Percentiles rank a stretch among this genome's conserved stretches.
These are phyloP conservation scores for Aspergillus leporis DNA, from an alignment of 495 filamentous ascomycete species.

Conservation along the genomic window DNA sequence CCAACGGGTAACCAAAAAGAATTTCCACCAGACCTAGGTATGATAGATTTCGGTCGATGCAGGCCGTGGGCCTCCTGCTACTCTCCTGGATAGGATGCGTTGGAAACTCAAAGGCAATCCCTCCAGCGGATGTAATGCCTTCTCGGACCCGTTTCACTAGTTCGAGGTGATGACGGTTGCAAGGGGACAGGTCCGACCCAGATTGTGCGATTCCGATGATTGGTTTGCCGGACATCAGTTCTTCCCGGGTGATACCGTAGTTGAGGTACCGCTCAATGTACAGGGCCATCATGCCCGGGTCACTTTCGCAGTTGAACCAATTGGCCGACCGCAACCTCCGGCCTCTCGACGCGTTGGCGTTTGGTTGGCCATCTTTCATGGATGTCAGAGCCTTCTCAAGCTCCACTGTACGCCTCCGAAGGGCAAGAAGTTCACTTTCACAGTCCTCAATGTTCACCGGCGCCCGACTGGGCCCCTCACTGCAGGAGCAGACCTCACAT, in stretches of 20 bases:
- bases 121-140: constrained; percentile 53
- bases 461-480: constrained; percentile 14
- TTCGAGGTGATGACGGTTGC: constrained; percentile 55
- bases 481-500: constrained; percentile 44
- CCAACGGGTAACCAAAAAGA: constrained; percentile 52
- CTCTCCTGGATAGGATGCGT: constrained; percentile 59
- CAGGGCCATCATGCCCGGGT: constrained; percentile 52
- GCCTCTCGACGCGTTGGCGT: constrained; percentile 13
- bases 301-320: constrained; percentile 48
- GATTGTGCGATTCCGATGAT: constrained; percentile 59
- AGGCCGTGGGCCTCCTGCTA: constrained; percentile 49
- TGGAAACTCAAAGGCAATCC: constrained; percentile 57
- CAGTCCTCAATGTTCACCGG: constrained; percentile 42
- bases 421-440: constrained; percentile 37
- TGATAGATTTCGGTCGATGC: constrained; percentile 54
- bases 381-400: constrained; percentile 34
- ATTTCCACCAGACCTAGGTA: constrained; percentile 55
- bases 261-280: constrained; percentile 60
- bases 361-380: constrained; percentile 20
- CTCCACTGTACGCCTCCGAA: constrained; percentile 37
- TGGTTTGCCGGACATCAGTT: constrained; percentile 55
- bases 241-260: constrained; percentile 54
- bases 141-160: constrained; percentile 54
- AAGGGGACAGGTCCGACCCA: constrained; percentile 55
- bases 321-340: constrained; percentile 45